Conservation (phyloP, 169 alveolate species). For the Plasmodium ovale region DNA sequence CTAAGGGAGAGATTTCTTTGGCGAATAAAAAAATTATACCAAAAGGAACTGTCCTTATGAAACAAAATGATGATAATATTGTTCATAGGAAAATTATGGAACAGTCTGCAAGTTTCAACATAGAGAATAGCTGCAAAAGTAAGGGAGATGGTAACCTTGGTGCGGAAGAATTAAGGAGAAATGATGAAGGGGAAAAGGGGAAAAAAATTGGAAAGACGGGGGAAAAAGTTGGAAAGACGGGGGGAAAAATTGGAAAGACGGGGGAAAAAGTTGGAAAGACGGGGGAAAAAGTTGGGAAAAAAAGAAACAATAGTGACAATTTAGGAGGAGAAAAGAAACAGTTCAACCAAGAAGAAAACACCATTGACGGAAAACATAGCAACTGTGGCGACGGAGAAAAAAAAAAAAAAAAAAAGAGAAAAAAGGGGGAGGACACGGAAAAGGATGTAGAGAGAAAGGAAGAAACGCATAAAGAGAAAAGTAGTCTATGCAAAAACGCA, state of each 20-base stretch:
- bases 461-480: neutral
- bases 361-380: neutral
- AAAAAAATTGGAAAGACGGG: neutral
- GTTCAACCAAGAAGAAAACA: neutral
- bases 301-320: neutral
- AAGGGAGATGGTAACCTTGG: neutral
- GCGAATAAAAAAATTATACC: slow-evolving; percentile 30
- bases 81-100: neutral
- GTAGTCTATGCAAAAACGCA: neutral
- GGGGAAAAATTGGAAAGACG: neutral
- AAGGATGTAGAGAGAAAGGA: neutral
- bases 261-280: neutral
- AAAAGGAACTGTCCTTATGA: neutral
- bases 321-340: neutral
- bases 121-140: neutral
- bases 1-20: slow-evolving; percentile 71
- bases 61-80: neutral
- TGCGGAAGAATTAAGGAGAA: neutral
- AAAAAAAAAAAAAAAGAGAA: slow-evolving; percentile 16
- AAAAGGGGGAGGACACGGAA: neutral
- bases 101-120: neutral
- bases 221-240: neutral
- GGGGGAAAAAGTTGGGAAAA: neutral
- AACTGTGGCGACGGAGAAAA: neutral
- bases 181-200: neutral